Percentiles rank a stretch among this genome's conserved stretches.
phyloP scores from a whole-genome alignment of 257 asterid genomes.

The Plectranthus barbatus region DNA sequence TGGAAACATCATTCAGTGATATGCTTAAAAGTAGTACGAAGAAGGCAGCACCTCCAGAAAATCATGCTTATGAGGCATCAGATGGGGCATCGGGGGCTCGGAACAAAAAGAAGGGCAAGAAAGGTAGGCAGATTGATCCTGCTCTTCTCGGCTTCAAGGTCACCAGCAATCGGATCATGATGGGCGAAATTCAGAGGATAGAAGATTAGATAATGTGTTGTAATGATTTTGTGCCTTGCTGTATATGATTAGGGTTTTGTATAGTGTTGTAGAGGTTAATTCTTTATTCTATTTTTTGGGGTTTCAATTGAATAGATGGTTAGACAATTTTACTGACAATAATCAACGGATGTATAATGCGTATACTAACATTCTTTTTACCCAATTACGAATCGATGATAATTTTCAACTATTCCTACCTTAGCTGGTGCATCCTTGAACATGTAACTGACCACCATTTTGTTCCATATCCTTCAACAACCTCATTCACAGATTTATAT shows the following conservation, averaged over 20 bases:
- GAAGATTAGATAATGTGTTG: constrained; percentile 53
- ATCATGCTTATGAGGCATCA: constrained; percentile 26
- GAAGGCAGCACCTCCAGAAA: constrained; percentile 58
- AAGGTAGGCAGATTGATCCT: constrained; percentile 95
- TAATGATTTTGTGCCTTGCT: constrained; percentile 1
- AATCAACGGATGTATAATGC: neutral
- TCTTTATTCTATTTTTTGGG: neutral
- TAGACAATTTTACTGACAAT: neutral
- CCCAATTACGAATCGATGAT: too few species aligned
- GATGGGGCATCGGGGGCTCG: constrained; percentile 42
- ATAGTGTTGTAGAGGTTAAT: constrained; percentile 16
- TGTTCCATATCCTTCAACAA: too few species aligned
- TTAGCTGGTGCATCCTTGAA: too few species aligned
- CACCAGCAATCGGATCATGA: constrained; percentile 91
- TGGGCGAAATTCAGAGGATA: constrained; percentile 93
- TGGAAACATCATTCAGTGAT: constrained; percentile 90
- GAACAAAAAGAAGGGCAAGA: constrained; percentile 91
- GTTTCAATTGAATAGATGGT: neutral
- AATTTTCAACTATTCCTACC: too few species aligned
- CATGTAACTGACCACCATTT: too few species aligned
- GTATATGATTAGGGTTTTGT: constrained; percentile 23
- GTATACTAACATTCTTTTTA: too few species aligned
- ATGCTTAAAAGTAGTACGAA: constrained; percentile 77
- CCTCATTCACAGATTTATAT: too few species aligned
- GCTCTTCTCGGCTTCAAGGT: constrained; percentile 98